Base-by-base conservation (phyloP, 306 rosid species). In the Heteromeles arbutifolia region DNA sequence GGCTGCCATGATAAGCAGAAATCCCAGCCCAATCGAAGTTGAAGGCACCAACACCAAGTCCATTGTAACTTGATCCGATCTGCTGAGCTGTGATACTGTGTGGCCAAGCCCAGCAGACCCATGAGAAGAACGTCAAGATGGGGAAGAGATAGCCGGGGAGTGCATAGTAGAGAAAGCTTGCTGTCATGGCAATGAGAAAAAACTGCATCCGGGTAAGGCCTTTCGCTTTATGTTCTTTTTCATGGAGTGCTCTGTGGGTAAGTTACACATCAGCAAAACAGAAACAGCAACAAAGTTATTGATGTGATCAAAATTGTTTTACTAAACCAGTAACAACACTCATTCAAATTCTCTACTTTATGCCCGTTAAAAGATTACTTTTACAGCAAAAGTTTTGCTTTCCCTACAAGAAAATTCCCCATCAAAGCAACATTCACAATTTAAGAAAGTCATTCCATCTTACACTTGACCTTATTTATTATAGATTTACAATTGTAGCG, bases 31-130 rank as follows among this genome's bases (percentile, higher is more conserved):
- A 96, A 68, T 96, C 99, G n/a, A 96, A 58, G 13, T 88, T 90
- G 87, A 96, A 96, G 31, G 96, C 98, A 67, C 99, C 99, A 41
- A 92, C 34, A 3, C 99, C 99, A 8, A 96, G 97, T 63, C 97
- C 99, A 67, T 88, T 84, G 82, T 88, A 85, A 74, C 92, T 93
- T 37, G 99, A 96, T 5, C 99, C 99, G 14, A 96, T 44, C 83
- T 96, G 99, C 69, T 96, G 99, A 70, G 99, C 99, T 0, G 99
- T 96, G 84, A 96, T 88, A 68, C 64, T 96, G 77, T 82, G 85
- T 6, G 99, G 99, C 96, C 97, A 92, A 29, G 84, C 96, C 93
- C 96, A 96, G 87, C 99, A 96, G 5, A 96, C 84, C 99, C 99
- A 96, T 22, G 99, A 96, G 83, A 96, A 96, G 92, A 92, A 96